Base-by-base conservation (phyloP, 106 monocot genomes). In the Triglochin maritima region DNA sequence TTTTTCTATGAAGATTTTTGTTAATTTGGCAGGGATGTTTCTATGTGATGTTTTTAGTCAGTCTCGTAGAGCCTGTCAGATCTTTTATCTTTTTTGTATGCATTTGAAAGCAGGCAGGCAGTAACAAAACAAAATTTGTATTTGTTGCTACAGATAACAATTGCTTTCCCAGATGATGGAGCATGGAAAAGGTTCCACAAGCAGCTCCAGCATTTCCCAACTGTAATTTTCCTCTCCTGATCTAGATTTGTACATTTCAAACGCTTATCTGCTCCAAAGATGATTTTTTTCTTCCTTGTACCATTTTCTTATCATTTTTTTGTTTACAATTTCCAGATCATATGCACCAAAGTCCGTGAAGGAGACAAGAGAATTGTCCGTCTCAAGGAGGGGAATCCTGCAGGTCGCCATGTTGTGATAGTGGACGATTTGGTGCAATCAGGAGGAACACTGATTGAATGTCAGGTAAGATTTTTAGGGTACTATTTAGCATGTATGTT, bases 91-190 rank as follows among this genome's bases (percentile, higher is more conserved):
- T 29, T 29, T 29, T 29, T 29, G 29, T 29, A 29, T 29, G 29
- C 29, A 29, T 29, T 0, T 29, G 29, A 29, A 29, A 29, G 29
- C 29, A 29, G 29, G 29, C 29, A 29, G 29, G 29, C 29, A 29
- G 29, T 29, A 29, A 29, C 29, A 29, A 29, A 29, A 29, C 29
- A 29, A 29, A 29, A n/a, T n/a, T 66, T 5, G n/a, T 56, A 47
- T 43, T 63, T 54, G 12, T 49, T 62, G 16, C 48, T 69, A 42
- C 85, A 96, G 95, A 96, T 96, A 81, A 83, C 90, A 47, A 90
- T 96, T 74, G 95, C 95, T 71, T 96, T 96, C 81, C 95, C 95
- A 44, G 95, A 95, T 74, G 95, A 96, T 62, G 95, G 95, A 66
- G 76, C 95, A 64, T 96, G 90, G 90, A 96, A 96, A 47, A 66